Evolutionary conservation across 495 filamentous ascomycete genomes (phyloP), one percentile per base, ranked within the genome.

Genomic region (Durotheca rogersii): DNA sequence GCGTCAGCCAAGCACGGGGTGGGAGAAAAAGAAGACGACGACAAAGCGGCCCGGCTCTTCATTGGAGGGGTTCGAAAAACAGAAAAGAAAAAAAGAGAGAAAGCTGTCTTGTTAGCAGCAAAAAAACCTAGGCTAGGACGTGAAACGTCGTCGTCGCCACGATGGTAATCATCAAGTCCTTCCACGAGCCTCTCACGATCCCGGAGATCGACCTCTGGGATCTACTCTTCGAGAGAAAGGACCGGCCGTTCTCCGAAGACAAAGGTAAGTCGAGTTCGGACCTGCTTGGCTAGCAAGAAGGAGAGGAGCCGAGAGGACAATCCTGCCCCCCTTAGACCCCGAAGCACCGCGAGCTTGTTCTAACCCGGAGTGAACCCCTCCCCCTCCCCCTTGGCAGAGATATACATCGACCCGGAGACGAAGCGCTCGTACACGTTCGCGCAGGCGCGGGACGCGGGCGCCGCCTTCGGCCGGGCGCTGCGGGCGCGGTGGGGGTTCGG

Each of bases 381-480:
- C n/a, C n/a, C n/a, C n/a, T n/a, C n/a, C n/a, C n/a, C n/a, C n/a
- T n/a, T 31, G 29, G 36, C 44, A 93, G 90, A 87, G 44, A 86
- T 96, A 61, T 90, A 88, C 68, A 72, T 81, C 45, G 89, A 94
- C 71, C 79, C 83, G 46, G 80, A 86, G 37, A 90, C 86, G 0
- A 71, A 76, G 30, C 83, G 87, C 17, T 76, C 77, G 10, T 87
- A 95, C 67, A 95, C 84, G 45, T 93, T 81, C 70, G 72, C 75
- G n/a, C 73, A 86, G 34, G 66, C 88, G 20, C 83, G 80, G 48
- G 71, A 71, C 27, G 77, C 81, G 11, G 84, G 88, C 2, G 66
- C 83, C 37, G 79, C 83, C 16, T 94, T 97, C 59, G 93, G 89
- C 18, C 81, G 82, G 40, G 93, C 90, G 0, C 73, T 97, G 7